A percentile compares a stretch with the other conserved stretches of the same genome.
phyloP scores from a whole-genome alignment of 2,329 filamentous ascomycete species.

The Aspergillus pseudoviridinutans region DNA sequence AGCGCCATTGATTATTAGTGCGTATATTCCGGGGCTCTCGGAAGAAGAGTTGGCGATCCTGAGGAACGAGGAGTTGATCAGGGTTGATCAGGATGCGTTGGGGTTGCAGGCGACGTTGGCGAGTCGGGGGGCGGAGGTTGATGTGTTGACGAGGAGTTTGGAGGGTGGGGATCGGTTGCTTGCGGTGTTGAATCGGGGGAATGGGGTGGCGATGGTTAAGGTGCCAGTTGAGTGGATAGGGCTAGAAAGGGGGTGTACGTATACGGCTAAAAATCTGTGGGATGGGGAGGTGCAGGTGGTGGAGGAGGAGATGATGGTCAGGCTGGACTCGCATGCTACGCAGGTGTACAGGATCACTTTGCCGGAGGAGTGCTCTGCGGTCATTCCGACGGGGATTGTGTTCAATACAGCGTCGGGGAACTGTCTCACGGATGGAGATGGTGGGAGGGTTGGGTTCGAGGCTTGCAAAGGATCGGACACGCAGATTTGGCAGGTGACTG shows the following conservation, averaged over 20 bases:
- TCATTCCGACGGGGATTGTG: constrained; percentile 46
- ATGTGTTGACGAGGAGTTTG: constrained; percentile 46
- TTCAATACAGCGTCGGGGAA: constrained; percentile 48
- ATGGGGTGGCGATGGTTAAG: constrained; percentile 21
- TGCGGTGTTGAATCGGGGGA: constrained; percentile 46
- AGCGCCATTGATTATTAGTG: constrained; percentile 48
- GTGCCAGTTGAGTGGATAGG: constrained; percentile 38
- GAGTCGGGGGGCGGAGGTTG: constrained; percentile 41
- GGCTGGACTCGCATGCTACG: constrained; percentile 39
- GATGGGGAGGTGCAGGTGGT: constrained; percentile 29
- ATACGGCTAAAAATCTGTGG: constrained; percentile 43
- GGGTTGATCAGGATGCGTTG: constrained; percentile 42
- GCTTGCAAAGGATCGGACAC: constrained; percentile 36
- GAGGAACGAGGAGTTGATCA: constrained; percentile 41
- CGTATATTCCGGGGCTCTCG: constrained; percentile 37
- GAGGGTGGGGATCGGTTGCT: constrained; percentile 47
- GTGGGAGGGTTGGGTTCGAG: constrained; percentile 28
- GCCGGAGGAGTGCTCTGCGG: constrained; percentile 19
- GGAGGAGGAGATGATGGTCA: constrained; percentile 21
- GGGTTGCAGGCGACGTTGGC: constrained; percentile 47
- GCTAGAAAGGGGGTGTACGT: constrained; percentile 26
- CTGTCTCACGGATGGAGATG: constrained; percentile 37
- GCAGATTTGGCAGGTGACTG: constrained; percentile 43
- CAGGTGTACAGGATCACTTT: constrained; percentile 42
- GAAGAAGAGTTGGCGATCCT: constrained; percentile 35